Evolutionary conservation across 495 filamentous ascomycete species (phyloP).

Genomic region (Penicillium paradoxum): DNA sequence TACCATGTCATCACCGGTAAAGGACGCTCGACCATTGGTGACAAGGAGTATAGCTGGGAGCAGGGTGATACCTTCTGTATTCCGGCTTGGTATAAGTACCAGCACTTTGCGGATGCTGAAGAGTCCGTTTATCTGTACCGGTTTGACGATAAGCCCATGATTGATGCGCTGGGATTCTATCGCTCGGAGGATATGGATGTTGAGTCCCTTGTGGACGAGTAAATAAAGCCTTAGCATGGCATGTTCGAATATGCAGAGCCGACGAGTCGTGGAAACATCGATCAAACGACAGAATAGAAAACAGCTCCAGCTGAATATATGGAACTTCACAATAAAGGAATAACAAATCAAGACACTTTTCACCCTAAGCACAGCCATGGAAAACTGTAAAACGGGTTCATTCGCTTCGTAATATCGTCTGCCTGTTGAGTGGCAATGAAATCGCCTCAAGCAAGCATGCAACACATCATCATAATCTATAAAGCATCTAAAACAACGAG

Average conservation of each 20-base stretch:
- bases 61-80: slow-evolving; percentile 43
- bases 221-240: not conserved
- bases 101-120: slow-evolving; percentile 32
- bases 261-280: not conserved
- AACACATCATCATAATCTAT: slow-evolving; percentile 1
- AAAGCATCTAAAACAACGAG: not conserved
- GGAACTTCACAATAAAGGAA: too few relatives aligned
- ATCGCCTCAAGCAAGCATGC: not conserved
- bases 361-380: not conserved
- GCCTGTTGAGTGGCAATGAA: not conserved
- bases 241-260: not conserved
- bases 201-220: slow-evolving; percentile 17
- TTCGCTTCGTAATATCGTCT: slow-evolving; percentile 5
- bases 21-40: slow-evolving; percentile 31
- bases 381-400: not conserved
- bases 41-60: slow-evolving; percentile 30
- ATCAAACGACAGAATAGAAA: not conserved
- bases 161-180: slow-evolving; percentile 42
- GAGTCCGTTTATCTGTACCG: slow-evolving; percentile 42
- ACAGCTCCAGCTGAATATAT: not conserved
- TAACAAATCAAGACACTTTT: too few relatives aligned
- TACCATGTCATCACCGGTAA: slow-evolving; percentile 38
- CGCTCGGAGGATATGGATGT: slow-evolving; percentile 32
- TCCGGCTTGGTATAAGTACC: slow-evolving; percentile 39
- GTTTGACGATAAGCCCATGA: slow-evolving; percentile 45